Base-by-base conservation (phyloP, 73 alveolate genomes). In the Paraurostyla sp. region DNA sequence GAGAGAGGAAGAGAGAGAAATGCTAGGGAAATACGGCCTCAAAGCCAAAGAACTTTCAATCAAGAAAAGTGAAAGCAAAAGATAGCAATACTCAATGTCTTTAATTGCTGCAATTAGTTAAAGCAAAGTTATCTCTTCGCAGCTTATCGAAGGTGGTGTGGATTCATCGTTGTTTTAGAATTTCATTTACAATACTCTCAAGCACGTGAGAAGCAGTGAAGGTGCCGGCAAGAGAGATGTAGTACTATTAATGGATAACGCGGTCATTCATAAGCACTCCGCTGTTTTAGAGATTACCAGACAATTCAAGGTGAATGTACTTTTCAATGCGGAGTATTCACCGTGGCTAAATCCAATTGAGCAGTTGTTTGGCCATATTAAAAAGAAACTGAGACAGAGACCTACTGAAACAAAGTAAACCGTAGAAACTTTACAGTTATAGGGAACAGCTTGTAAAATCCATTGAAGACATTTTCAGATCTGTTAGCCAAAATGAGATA, bases 331-430 rank as follows among this genome's bases (percentile, higher is more conserved):
- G 13, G 23, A 13, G n/a, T n/a, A n/a, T n/a, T n/a, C n/a, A n/a
- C n/a, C n/a, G n/a, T n/a, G n/a, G n/a, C n/a, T n/a, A n/a, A 56
- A 56, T 32, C 71, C 71, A 56, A 22, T 56, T 13, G 71, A 56
- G 22, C 32, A 56, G 71, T 22, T 56, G 71, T 56, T 56, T 22
- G 71, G 71, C 9, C 71, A 56, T 56, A 56, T 56, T 22, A 56
- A 56, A 32, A 56, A 56, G 71, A 56, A 56, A 18, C 71, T 56
- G 32, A 9, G 22, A 7, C 9, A 9, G 13, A 16, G 13, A 18
- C 7, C 18, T 15, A 32, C 22, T 22, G 33, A 56, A 7, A 16
- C 71, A 9, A 56, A 56, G 71, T 56, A 56, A 56, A 32, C 33
- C 32, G 22, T 15, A 16, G 71, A 7, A 15, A 15, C 36, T 22